Base-by-base conservation (phyloP, 2,329 filamentous ascomycete genomes). In the Epichloe baconii region DNA sequence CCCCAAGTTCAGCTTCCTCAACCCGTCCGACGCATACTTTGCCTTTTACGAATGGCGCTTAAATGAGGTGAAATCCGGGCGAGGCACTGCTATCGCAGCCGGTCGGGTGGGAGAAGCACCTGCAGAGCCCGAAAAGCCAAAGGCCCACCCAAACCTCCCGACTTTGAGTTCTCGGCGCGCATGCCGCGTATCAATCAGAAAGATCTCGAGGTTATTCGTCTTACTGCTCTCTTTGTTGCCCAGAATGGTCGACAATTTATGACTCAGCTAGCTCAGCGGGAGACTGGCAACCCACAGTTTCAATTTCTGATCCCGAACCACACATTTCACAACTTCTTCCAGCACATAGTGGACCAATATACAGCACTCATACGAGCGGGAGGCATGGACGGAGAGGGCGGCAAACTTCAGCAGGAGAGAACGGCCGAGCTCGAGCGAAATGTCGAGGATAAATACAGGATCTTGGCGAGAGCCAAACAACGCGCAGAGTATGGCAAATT, bases 141-240 rank as follows among this genome's bases (percentile, higher is more conserved):
- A 66, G 91, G 90, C 21, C 91, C 91, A 7, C 82, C 85, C 43
- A 82, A 90, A 62, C 93, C 93, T 15, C 79, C 86, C 52, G 85
- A 90, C 61, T 97, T 94, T 63, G 80, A 86, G 59, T 98, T 96
- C 71, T 95, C 88, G 51, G 90, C 93, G 59, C 86, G 90, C 65
- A 95, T 97, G 88, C 93, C 93, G 52, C 91, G 90, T 59, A 95
- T 98, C 71, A 95, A 85, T 69, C 88, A 94, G 57, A 87, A 95
- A 68, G 93, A 98, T 75, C 72, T 97, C 56, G 80, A 84, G 59
- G 75, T 83, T 47, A 75, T 85, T 51, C 75, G 79, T 51, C 70
- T 95, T 62, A 95, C 91, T 37, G 93, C 93, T 19, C 74, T 95
- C 26, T 96, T 93, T 68, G 88, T 91, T 47, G 93, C 93, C 49